These are phyloP conservation scores for Alisma plantagoaquatica DNA, from an alignment of 106 monocot genomes.

Conservation along the genomic window DNA sequence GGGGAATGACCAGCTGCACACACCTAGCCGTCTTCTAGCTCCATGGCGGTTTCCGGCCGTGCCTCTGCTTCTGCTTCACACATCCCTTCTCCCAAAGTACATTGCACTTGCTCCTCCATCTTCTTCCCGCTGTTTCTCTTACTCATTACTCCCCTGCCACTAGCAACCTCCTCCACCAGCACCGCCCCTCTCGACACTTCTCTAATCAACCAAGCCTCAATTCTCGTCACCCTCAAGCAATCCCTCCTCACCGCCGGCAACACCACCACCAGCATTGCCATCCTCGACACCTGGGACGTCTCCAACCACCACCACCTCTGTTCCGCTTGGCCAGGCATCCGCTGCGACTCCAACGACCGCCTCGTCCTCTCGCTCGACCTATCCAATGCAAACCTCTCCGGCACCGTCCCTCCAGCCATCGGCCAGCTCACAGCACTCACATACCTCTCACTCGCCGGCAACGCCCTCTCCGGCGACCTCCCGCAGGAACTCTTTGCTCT, in stretches of 20 bases:
- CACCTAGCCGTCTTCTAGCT: too few relatives aligned
- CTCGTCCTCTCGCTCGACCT: constrained; percentile 39
- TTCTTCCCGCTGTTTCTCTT: too few relatives aligned
- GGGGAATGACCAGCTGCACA: too few relatives aligned
- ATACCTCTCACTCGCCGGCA: constrained; percentile 27
- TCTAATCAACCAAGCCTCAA: constrained; percentile 36
- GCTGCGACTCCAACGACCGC: constrained; percentile 22
- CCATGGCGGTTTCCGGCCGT: too few relatives aligned
- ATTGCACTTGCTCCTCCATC: too few relatives aligned
- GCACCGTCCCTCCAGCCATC: constrained; percentile 27
- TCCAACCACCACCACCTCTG: constrained; percentile 31
- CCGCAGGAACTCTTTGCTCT: constrained; percentile 17
- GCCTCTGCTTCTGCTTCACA: too few relatives aligned
- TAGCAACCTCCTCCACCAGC: too few relatives aligned
- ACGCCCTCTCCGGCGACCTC: constrained; percentile 36
- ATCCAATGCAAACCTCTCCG: constrained; percentile 63
- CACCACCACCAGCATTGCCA: too few relatives aligned
- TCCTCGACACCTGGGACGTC: constrained; percentile 33
- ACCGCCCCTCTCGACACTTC: too few relatives aligned
- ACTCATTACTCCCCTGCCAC: too few relatives aligned
- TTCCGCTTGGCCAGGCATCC: constrained; percentile 53
- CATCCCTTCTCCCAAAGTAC: too few relatives aligned
- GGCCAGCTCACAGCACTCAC: constrained; percentile 16
- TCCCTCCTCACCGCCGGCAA: constrained; percentile 23
- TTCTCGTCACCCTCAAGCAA: constrained; percentile 46